A percentile compares a stretch with the other conserved stretches of the same genome.
phyloP scores from a whole-genome alignment of 768 basidiomycete genomes.

The Tricholoma terreum region DNA sequence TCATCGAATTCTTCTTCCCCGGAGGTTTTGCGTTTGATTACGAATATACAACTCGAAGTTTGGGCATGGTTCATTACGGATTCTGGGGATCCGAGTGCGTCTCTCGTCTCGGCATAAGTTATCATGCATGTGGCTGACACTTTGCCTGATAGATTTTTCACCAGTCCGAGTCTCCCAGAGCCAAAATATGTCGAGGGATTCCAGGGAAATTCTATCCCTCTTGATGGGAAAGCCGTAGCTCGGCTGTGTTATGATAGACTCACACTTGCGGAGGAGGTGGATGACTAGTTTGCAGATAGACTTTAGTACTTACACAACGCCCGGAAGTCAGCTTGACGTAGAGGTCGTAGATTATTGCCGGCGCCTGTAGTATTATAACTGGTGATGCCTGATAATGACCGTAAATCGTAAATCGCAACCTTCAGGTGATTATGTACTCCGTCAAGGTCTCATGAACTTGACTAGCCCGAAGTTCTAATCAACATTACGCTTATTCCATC shows the following conservation, averaged over 20 bases:
- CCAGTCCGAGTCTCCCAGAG: constrained; percentile 65
- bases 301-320: not conserved
- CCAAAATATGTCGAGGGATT: constrained; percentile 85
- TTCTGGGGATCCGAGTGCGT: constrained; percentile 76
- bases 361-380: too few relatives aligned
- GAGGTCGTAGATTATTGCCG: too few relatives aligned
- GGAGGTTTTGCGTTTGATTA: constrained; percentile 86
- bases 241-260: constrained; percentile 56
- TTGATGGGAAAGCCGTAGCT: constrained; percentile 71
- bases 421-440: too few relatives aligned
- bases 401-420: too few relatives aligned
- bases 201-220: constrained; percentile 80
- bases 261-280: constrained; percentile 54
- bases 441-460: too few relatives aligned
- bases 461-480: too few relatives aligned
- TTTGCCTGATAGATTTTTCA: constrained; percentile 53
- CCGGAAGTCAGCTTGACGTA: too few relatives aligned
- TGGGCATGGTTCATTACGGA: constrained; percentile 82
- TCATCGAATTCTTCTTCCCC: constrained; percentile 90
- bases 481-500: too few relatives aligned
- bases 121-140: not conserved
- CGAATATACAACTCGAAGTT: constrained; percentile 72
- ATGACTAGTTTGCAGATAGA: constrained; percentile 42
- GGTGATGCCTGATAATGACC: too few relatives aligned
- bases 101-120: not conserved